Percentiles rank a stretch among this genome's conserved stretches.
These are phyloP conservation scores for Picea abies DNA, from an alignment of 83 land plant species.

Conservation along the genomic window DNA sequence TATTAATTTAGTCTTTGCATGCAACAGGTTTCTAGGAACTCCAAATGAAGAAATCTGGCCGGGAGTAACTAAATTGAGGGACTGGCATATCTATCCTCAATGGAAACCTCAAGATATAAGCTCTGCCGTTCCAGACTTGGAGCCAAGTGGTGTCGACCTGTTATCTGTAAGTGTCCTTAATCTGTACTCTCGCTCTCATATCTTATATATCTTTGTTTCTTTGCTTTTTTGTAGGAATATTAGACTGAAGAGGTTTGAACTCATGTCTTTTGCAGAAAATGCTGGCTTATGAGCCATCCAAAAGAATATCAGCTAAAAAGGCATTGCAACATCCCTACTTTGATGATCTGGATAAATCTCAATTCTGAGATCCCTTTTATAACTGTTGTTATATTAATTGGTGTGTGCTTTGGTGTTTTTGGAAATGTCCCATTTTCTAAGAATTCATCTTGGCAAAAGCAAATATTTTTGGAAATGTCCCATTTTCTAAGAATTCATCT, in stretches of 20 bases:
- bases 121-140: slow-evolving; percentile 60
- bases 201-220: too few relatives aligned
- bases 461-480: too few relatives aligned
- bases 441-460: too few relatives aligned
- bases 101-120: slow-evolving; percentile 72
- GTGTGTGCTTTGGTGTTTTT: too few relatives aligned
- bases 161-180: slow-evolving; percentile 48
- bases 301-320: slow-evolving; percentile 57
- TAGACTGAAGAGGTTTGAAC: not conserved
- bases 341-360: slow-evolving; percentile 44
- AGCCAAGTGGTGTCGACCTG: slow-evolving; percentile 68
- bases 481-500: too few relatives aligned
- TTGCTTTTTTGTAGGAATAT: not conserved
- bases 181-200: not conserved
- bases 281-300: slow-evolving; percentile 55
- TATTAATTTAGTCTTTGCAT: not conserved
- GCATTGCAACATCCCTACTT: slow-evolving; percentile 73
- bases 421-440: too few relatives aligned
- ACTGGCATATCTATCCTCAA: slow-evolving; percentile 80
- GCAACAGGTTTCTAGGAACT: slow-evolving; percentile 55
- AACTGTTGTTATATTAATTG: not conserved
- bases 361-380: slow-evolving; percentile 15
- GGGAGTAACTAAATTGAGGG: slow-evolving; percentile 60
- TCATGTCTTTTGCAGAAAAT: slow-evolving; percentile 37
- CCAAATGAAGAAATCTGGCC: slow-evolving; percentile 78